A percentile compares a stretch with the other conserved stretches of the same genome.
Evolutionary conservation across 257 asterid genomes (phyloP).

Genomic region (Haberlea rhodopensis): DNA sequence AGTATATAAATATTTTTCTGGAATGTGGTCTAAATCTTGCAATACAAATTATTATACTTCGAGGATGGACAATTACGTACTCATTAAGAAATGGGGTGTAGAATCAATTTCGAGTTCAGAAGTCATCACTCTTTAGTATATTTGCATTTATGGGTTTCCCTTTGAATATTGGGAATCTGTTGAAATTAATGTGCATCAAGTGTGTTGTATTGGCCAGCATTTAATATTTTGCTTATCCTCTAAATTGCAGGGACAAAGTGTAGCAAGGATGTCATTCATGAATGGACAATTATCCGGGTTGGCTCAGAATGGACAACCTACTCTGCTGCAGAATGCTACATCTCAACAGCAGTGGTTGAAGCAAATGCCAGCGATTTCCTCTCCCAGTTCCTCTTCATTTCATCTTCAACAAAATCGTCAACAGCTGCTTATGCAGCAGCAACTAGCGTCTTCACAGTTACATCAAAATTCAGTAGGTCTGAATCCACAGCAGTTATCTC

Average conservation of each 20-base stretch:
- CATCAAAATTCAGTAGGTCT: slow-evolving; percentile 61
- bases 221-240: slow-evolving; percentile 22
- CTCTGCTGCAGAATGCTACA: slow-evolving; percentile 61
- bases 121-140: not conserved
- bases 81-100: too few relatives aligned
- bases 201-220: slow-evolving; percentile 24
- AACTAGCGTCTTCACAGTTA: slow-evolving; percentile 54
- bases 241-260: slow-evolving; percentile 66
- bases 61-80: too few relatives aligned
- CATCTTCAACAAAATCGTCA: slow-evolving; percentile 65
- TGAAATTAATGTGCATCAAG: slow-evolving; percentile 12
- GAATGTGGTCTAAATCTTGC: too few relatives aligned
- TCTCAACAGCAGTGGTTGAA: slow-evolving; percentile 89
- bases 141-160: slow-evolving; percentile 25
- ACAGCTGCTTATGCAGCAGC: slow-evolving; percentile 60
- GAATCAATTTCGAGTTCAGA: too few relatives aligned
- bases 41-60: too few relatives aligned
- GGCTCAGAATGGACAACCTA: slow-evolving; percentile 78
- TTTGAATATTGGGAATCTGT: slow-evolving; percentile 24
- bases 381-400: slow-evolving; percentile 64
- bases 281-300: slow-evolving; percentile 62
- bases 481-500: slow-evolving; percentile 72
- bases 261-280: slow-evolving; percentile 67
- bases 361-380: slow-evolving; percentile 64
- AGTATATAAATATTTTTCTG: too few relatives aligned